Base-by-base conservation (phyloP, 1,284 basidiomycete genomes). In the Meira miltonrushii region DNA sequence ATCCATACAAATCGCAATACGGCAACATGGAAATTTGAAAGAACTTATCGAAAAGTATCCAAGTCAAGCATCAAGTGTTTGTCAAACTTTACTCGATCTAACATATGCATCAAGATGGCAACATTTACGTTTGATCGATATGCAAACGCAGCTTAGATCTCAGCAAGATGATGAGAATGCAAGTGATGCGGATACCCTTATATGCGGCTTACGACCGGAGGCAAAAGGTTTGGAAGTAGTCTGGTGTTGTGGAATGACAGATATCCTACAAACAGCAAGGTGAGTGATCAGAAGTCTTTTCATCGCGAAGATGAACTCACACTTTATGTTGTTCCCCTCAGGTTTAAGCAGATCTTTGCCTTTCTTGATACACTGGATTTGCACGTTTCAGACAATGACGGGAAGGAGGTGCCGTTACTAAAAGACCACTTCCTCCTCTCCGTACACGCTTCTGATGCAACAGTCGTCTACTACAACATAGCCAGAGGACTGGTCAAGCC, bases 51-150 rank as follows among this genome's bases (percentile, higher is more conserved):
- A 39, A 41, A 39, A 53, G 15, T 77, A 74, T 48, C 74, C 78
- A 5, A n/a, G 48, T 0, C 78, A 79, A 54, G 65, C 72, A 9
- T 55, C 66, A 0, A 59, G 77, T 1, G 63, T 80, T 38, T 68
- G 75, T 19, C 79, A 79, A 43, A 63, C 78, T 12, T 76, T 64
- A 39, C 59, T 67, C 25, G 79, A 80, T 58, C 68, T 80, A 19
- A 64, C 65, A 21, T 65, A 72, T 56, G 65, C 66, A 10, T 70
- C 72, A 12, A 60, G 64, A 21, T 76, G 74, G 74, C 60, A 62
- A 9, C 46, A 65, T n/a, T 61, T 76, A 11, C 61, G 64, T 8
- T 59, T 65, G 8, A 17, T 59, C 37, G 64, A 56, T 33, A 59
- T 47, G 25, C 49, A 9, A 46, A 33, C n/a, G n/a, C n/a, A n/a